Evolutionary conservation across 441 rosid genomes (phyloP), one percentile per base, ranked within the genome.

Genomic region (Adansonia madagascariensis): DNA sequence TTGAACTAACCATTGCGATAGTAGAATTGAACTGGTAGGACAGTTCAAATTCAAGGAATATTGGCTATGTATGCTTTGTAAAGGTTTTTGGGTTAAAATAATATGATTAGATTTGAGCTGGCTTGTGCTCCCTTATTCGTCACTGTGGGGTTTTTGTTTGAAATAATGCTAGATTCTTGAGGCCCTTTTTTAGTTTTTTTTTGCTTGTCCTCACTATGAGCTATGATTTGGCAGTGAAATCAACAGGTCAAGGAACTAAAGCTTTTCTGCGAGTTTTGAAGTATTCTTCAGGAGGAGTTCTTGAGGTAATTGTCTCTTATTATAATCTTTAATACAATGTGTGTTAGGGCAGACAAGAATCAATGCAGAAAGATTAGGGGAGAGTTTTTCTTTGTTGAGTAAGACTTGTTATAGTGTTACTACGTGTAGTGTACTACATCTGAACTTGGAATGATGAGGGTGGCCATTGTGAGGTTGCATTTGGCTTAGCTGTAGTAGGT

Each of bases 241-340:
- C 94, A 4, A 94, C 90, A 86, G 93, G 86, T 49, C 89, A 87
- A 69, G 80, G 89, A 46, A 87, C 92, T 75, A 88, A 92, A 86
- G 96, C 98, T 80, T 89, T 91, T 88, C 97, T 97, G 80, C 92
- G 99, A 71, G 99, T 96, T 20, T 78, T 96, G 79, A 96, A 96
- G 81, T 92, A 96, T 84, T 92, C 98, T 57, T 92, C 88, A 27
- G 99, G 98, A 76, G 99, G 98, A 75, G 95, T 94, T 41, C 98
- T 94, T 24, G 99, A 96, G 99, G 98, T 96, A 91, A 24, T 67
- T 39, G 39, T 73, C 55, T 10, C 27, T 46, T 71, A 11, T 46
- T 77, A 46, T 59, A 20, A 7, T 49, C 65, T 68, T 31, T 47
- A 31, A 73, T 15, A 24, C 17, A 49, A 14, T 50, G 60, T 39